Base-by-base conservation (phyloP, 2,329 filamentous ascomycete genomes). In the Sclerotinia minor region DNA sequence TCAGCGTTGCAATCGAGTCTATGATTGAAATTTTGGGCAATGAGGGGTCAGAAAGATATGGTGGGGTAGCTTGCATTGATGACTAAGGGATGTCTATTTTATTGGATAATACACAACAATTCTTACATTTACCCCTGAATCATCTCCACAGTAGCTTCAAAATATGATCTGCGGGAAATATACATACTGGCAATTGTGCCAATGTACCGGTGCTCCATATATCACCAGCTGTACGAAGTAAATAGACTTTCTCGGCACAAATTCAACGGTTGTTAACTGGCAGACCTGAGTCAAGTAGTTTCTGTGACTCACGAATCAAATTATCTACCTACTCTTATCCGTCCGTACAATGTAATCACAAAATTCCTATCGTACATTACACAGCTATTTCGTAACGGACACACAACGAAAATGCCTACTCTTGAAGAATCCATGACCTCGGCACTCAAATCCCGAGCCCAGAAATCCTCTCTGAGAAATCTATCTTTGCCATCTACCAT, bases 401-500 rank as follows among this genome's bases (percentile, higher is more conserved):
- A 24, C 6, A 24, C 13, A 5, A 9, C 13, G 17, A 38, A 26
- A 61, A 67, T 67, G 64, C 55, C 64, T 44, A 67, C 64, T 32
- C 64, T 67, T 3, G 54, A 60, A 29, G 64, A 60, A 45, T 67
- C 64, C 3, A 52, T 67, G 44, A 32, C 49, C 41, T 47, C 45
- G 26, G 58, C 65, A 45, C 65, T 67, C 11, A 59, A 67, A 55
- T 38, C 15, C 49, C 58, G 65, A 47, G 49, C 47, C 17, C 65
- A 64, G 24, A 67, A 67, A n/a, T 67, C 58, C 21, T 67, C 58
- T 1, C 21, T 67, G 21, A 26, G 65, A 17, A 67, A 38, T 47
- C 17, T 67, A 47, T 45, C 65, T 4, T 44, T 64, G 7, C 29
- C 65, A 26, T 54, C 45, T 64, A 61, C 52, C 5, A 66, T 35